Evolutionary conservation across 495 filamentous ascomycete genomes (phyloP).

Genomic region (Sabuloglossum arenarium): DNA sequence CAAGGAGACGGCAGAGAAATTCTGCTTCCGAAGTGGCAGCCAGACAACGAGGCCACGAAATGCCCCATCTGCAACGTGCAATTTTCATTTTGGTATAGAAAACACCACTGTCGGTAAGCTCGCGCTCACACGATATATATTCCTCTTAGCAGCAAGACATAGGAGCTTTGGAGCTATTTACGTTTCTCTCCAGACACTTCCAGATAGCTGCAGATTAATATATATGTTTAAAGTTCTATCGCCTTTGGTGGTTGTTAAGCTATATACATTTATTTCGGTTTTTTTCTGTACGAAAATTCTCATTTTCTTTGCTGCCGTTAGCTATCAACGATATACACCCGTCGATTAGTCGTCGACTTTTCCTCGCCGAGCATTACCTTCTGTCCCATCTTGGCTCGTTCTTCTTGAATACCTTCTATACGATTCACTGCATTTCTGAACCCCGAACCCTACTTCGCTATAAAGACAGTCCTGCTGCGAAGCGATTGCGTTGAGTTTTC

Average conservation of each 20-base stretch:
- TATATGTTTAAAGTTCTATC: no score
- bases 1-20: constrained; percentile 7
- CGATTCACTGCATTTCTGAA: not conserved
- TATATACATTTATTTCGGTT: not conserved
- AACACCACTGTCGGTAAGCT: constrained; percentile 72
- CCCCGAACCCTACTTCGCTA: not conserved
- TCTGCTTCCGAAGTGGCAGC: constrained; percentile 60
- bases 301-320: not conserved
- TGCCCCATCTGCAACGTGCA: constrained; percentile 64
- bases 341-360: not conserved
- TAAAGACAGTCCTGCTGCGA: not conserved
- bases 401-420: not conserved
- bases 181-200: not conserved
- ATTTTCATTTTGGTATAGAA: constrained; percentile 75
- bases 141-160: no score
- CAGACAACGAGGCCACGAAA: constrained; percentile 51
- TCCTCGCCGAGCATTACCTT: not conserved
- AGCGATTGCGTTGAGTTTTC: not conserved
- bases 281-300: not conserved
- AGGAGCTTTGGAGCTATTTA: not conserved
- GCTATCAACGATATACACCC: not conserved
- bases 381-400: not conserved
- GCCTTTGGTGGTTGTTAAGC: no score
- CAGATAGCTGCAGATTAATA: no score
- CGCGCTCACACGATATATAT: not conserved